Evolutionary conservation across 2,329 filamentous ascomycete genomes (phyloP).

Genomic region (Colletotrichum liaoningense): DNA sequence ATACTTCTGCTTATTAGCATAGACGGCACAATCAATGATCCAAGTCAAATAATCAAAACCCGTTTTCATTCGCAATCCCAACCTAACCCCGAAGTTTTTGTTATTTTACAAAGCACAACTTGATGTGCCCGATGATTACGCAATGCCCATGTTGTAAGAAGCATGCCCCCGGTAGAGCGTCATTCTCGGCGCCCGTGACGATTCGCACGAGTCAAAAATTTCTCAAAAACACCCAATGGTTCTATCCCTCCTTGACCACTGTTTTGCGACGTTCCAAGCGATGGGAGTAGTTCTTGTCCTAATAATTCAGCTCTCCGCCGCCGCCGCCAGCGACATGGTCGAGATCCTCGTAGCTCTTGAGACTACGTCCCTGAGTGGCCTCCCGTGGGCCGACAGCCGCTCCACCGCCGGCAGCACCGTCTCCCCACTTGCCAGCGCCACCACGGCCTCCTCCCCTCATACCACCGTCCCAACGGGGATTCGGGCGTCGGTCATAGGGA

Average conservation of each 20-base stretch:
- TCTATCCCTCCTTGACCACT: neutral
- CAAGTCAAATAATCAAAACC: neutral
- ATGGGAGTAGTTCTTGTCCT: slow-evolving; percentile 40
- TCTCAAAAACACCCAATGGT: neutral
- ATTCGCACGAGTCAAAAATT: neutral
- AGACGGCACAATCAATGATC: no score
- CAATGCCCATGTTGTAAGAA: slow-evolving; percentile 7
- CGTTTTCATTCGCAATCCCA: slow-evolving; percentile 10
- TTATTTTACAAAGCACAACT: slow-evolving; percentile 32
- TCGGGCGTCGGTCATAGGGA: slow-evolving; percentile 78
- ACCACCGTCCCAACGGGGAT: slow-evolving; percentile 62
- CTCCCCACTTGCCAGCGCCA: slow-evolving; percentile 74
- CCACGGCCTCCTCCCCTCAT: slow-evolving; percentile 63
- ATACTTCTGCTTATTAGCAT: no score
- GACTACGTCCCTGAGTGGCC: slow-evolving; percentile 89
- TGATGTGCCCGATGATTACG: slow-evolving; percentile 9
- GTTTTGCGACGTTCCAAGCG: slow-evolving; percentile 6
- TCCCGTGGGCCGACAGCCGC: slow-evolving; percentile 87
- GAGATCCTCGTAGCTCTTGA: slow-evolving; percentile 98
- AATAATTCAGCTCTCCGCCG: slow-evolving; percentile 92
- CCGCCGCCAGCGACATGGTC: slow-evolving; percentile 84
- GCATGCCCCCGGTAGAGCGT: neutral
- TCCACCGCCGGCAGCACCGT: slow-evolving; percentile 77
- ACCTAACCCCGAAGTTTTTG: slow-evolving; percentile 23
- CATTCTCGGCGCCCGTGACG: neutral